Evolutionary conservation across 169 alveolate genomes (phyloP).

Genomic region (Plasmodium relictum): DNA sequence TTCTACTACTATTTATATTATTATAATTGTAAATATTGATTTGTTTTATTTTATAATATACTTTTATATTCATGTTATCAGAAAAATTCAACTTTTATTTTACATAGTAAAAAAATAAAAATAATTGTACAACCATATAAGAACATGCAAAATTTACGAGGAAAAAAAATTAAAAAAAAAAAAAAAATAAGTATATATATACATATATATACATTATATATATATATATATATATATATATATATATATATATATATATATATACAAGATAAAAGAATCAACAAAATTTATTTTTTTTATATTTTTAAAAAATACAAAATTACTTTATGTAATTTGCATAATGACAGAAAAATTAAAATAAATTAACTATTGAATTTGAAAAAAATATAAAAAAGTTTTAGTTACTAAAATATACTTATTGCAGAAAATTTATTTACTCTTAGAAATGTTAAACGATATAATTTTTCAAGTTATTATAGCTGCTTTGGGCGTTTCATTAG

Average conservation of each 20-base stretch:
- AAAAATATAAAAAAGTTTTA: not conserved
- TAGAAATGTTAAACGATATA: constrained; percentile 74
- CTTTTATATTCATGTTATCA: too few relatives aligned
- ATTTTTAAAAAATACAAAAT: not conserved
- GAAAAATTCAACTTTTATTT: too few relatives aligned
- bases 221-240: not conserved
- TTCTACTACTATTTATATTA: too few relatives aligned
- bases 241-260: constrained; percentile 5
- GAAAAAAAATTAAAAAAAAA: constrained; percentile 5
- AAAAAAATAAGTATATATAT: not conserved
- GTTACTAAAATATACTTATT: not conserved
- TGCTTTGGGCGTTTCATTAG: constrained; percentile 68
- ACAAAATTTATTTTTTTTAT: not conserved
- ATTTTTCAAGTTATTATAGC: constrained; percentile 66
- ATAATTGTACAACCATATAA: too few relatives aligned
- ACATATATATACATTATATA: not conserved
- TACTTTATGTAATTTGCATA: constrained; percentile 3
- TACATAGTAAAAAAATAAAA: too few relatives aligned
- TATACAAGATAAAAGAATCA: not conserved
- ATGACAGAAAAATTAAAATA: not conserved
- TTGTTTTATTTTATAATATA: too few relatives aligned
- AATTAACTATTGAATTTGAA: not conserved
- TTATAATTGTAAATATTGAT: too few relatives aligned
- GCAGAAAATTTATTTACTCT: constrained; percentile 4
- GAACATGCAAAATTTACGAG: constrained; percentile 8